Evolutionary conservation across 2,329 filamentous ascomycete genomes (phyloP).

Genomic region (Mycosphaerella sp.): DNA sequence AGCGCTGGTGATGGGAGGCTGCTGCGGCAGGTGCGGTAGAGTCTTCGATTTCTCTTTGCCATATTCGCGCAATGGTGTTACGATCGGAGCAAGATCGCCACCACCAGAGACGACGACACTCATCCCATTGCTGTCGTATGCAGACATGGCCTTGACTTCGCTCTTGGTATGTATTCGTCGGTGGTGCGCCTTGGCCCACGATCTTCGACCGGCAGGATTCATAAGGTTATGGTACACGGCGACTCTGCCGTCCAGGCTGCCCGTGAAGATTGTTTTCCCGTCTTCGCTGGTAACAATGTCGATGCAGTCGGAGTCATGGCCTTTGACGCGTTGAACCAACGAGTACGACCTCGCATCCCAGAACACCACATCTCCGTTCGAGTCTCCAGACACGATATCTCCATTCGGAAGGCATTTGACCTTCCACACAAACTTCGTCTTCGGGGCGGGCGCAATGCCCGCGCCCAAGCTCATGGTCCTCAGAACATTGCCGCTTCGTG

Average conservation of each 20-base stretch:
- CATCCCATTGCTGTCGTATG: conserved; percentile 70
- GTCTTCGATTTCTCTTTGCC: conserved; percentile 74
- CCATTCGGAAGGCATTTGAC: conserved; percentile 82
- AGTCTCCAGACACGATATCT: conserved; percentile 91
- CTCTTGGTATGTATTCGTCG: conserved; percentile 74
- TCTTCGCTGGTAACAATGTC: conserved; percentile 77
- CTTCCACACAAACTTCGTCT: conserved; percentile 86
- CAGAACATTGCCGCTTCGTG: conserved; percentile 66
- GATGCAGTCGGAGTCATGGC: conserved; percentile 83
- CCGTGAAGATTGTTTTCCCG: conserved; percentile 76
- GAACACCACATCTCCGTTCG: conserved; percentile 84
- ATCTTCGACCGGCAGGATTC: conserved; percentile 41
- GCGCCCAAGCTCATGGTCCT: conserved; percentile 80
- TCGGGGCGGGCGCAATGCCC: conserved; percentile 67
- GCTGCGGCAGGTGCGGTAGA: conserved; percentile 77
- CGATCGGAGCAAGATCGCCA: conserved; percentile 72
- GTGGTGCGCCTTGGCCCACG: conserved; percentile 83
- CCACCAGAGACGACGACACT: conserved; percentile 90
- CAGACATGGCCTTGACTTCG: conserved; percentile 90
- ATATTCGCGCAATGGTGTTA: conserved; percentile 71
- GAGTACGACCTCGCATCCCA: conserved; percentile 94
- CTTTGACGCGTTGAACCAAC: conserved; percentile 74
- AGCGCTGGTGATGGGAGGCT: conserved; percentile 65
- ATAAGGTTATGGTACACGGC: conserved; percentile 68
- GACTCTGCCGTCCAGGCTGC: conserved; percentile 84